Conservation (phyloP, 2,329 filamentous ascomycete species). For the Plectosphaerella cucumerina region DNA sequence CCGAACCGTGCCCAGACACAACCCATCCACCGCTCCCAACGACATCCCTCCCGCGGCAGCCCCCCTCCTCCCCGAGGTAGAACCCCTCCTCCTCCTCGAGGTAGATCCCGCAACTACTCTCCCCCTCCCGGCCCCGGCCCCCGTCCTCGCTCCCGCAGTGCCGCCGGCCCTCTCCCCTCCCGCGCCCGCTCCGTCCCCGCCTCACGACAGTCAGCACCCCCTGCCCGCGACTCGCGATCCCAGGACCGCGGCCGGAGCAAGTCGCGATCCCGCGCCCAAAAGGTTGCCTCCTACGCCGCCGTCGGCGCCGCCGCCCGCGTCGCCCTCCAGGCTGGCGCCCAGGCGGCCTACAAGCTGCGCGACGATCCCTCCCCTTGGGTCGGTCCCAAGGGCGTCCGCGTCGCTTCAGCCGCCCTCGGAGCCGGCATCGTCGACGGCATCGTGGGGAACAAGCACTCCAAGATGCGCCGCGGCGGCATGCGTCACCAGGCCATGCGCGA, state of each 20-base stretch:
- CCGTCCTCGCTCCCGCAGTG: neutral
- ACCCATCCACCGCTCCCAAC: neutral
- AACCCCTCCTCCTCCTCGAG: neutral
- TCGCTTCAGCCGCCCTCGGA: constrained; percentile 44
- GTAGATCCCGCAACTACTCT: constrained; percentile 4
- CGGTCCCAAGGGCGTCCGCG: constrained; percentile 42
- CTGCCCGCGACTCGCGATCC: neutral
- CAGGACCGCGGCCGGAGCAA: constrained; percentile 12
- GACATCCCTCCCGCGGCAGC: neutral
- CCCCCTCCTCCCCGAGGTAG: neutral
- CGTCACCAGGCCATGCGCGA: constrained; percentile 13
- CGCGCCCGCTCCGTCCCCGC: constrained; percentile 2
- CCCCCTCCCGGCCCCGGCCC: neutral
- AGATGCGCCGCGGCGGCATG: constrained; percentile 11
- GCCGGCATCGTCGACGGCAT: constrained; percentile 45
- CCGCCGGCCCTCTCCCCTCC: neutral
- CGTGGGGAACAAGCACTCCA: constrained; percentile 28
- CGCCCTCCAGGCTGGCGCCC: constrained; percentile 42
- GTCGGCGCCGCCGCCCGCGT: constrained; percentile 34
- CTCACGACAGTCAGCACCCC: neutral
- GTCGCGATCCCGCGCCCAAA: constrained; percentile 5
- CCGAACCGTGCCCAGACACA: neutral
- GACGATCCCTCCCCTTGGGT: constrained; percentile 41
- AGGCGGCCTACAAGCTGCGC: constrained; percentile 42
- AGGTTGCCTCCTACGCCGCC: constrained; percentile 11